Evolutionary conservation across 2,329 filamentous ascomycete genomes (phyloP).

Genomic region (Neophaeococcomyces mojaviensis): DNA sequence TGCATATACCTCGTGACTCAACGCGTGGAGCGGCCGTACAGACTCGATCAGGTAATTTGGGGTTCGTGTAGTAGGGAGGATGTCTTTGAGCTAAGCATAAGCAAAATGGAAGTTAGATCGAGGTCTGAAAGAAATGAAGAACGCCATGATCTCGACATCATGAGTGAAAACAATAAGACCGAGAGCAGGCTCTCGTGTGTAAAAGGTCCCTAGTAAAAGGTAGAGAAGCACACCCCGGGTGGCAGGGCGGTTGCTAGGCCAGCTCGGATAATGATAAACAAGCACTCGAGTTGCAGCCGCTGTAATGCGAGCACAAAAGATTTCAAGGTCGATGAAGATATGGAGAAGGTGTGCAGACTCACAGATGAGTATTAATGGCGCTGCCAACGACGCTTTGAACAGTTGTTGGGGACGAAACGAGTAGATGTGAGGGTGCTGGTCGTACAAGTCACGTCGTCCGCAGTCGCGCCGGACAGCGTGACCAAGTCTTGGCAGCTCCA

Average conservation of each 20-base stretch:
- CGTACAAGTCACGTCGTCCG: no score
- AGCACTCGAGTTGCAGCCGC: not conserved
- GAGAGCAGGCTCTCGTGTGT: not conserved
- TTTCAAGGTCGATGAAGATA: not conserved
- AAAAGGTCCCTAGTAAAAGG: not conserved
- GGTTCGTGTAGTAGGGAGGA: not conserved
- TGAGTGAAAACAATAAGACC: not conserved
- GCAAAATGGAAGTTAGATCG: slow-evolving; percentile 11
- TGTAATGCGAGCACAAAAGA: not conserved
- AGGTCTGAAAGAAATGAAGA: slow-evolving; percentile 6
- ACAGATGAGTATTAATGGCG: slow-evolving; percentile 8
- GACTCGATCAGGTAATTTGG: not conserved
- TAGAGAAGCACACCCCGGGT: not conserved
- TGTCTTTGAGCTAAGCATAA: slow-evolving; percentile 9
- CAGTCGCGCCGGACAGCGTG: no score
- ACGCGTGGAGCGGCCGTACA: not conserved
- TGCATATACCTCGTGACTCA: not conserved
- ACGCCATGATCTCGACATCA: slow-evolving; percentile 3
- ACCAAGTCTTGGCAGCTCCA: no score
- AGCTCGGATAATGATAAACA: not conserved
- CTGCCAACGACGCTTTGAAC: slow-evolving; percentile 3
- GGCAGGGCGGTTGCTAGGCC: not conserved
- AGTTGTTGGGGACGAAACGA: not conserved
- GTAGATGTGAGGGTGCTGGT: no score
- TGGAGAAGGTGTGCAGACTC: slow-evolving; percentile 6